Base-by-base conservation (phyloP, 2,329 filamentous ascomycete species). In the Pseudocercospora crystallina region DNA sequence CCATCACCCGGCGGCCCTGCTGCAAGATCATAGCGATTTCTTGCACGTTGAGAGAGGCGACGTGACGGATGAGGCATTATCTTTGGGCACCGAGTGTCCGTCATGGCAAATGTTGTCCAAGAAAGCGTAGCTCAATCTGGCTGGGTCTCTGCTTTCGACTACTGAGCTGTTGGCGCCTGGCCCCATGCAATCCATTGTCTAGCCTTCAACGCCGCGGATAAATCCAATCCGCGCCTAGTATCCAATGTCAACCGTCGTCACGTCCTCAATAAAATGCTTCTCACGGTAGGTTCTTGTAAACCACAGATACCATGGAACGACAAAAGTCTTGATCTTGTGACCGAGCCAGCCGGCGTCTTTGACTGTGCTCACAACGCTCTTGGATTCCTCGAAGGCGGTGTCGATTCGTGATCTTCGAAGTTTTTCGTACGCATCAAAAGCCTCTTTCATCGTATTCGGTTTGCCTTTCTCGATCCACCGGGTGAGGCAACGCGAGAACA, bases 231-330 rank as follows among this genome's bases (percentile, higher is more conserved):
- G 29, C 7, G 9, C 36, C 61, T 60, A 72, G 56, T 72, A 74
- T 5, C 62, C 63, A 49, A 73, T 58, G 44, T 72, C 69, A 39
- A 66, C 63, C 3, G 53, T 70, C 5, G 72, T 76, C 9, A 76
- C 73, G 64, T 76, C 73, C 62, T 75, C 73, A 2, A 72, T 61
- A 50, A 76, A 76, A 58, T 75, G 73, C 61, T 68, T 69, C 62
- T 75, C 71, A 13, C 73, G 59, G 42, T 69, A 65, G 1, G 52
- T 53, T 46, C 64, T 69, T 20, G 72, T 73, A 64, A 71, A 75
- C 73, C 73, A 76, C 51, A 76, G 54, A 63, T 71, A 76, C 73
- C 73, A 76, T 38, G 73, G 73, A n/a, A 75, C 66, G 38, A 76
- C 57, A 47, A 67, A 70, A 38, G 69, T 73, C 66, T 75, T 75